phyloP scores from a whole-genome alignment of 2,329 filamentous ascomycete species.

The Thermothelomyces thermophilus region DNA sequence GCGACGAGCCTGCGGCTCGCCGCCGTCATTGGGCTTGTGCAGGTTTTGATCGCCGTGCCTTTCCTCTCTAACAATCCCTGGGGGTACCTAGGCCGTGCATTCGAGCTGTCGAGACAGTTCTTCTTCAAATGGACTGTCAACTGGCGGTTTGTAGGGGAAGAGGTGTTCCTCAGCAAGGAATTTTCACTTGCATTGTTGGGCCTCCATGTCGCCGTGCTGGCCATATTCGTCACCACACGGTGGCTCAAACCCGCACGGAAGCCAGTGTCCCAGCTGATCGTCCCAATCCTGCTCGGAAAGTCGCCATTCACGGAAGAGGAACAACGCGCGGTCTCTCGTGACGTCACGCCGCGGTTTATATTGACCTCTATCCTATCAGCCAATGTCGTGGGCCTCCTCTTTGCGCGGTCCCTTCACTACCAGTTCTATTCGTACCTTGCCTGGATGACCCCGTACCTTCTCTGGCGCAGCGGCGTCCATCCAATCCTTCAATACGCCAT shows the following conservation, averaged over 20 bases:
- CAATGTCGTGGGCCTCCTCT: constrained; percentile 73
- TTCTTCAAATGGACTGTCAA: constrained; percentile 99
- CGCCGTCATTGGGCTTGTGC: constrained; percentile 67
- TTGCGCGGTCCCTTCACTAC: constrained; percentile 84
- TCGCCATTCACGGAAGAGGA: constrained; percentile 44
- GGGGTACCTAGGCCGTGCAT: constrained; percentile 75
- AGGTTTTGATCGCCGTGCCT: constrained; percentile 59
- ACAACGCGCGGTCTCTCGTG: constrained; percentile 49
- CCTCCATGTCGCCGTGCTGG: constrained; percentile 59
- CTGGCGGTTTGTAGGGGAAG: constrained; percentile 90
- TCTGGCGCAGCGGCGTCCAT: constrained; percentile 70
- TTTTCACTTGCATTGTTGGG: constrained; percentile 64
- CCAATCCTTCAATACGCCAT: constrained; percentile 60
- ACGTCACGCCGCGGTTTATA: constrained; percentile 65
- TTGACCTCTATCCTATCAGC: constrained; percentile 71
- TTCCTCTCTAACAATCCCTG: constrained; percentile 60
- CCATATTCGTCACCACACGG: constrained; percentile 56
- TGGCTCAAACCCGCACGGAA: constrained; percentile 68
- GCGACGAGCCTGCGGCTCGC: constrained; percentile 59
- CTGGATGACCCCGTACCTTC: constrained; percentile 80
- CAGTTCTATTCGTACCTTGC: constrained; percentile 91
- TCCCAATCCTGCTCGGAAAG: constrained; percentile 36
- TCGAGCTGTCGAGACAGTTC: constrained; percentile 86
- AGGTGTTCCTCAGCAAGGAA: constrained; percentile 60
- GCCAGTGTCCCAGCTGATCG: constrained; percentile 47